Conservation (phyloP, 2,329 filamentous ascomycete genomes). For the Thermothelomyces thermophilus region DNA sequence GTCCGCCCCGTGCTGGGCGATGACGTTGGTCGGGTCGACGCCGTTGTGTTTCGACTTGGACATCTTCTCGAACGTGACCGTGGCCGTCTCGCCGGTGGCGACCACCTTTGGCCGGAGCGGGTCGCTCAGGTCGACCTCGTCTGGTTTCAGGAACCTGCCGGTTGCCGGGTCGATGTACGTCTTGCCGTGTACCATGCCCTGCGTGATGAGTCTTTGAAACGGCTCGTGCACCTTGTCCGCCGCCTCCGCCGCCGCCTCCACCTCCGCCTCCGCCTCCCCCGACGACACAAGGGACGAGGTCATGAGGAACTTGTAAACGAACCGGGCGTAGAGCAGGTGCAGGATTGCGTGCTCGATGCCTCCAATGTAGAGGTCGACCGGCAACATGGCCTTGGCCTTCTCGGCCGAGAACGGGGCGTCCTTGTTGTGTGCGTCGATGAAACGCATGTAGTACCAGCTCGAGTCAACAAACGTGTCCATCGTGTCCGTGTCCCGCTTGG, state of each 20-base stretch:
- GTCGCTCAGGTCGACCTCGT: conserved; percentile 61
- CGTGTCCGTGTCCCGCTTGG: conserved; percentile 81
- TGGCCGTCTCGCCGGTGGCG: conserved; percentile 51
- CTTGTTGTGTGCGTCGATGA: conserved; percentile 62
- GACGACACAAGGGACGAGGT: conserved; percentile 46
- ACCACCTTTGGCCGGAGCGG: conserved; percentile 53
- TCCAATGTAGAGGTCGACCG: conserved; percentile 83
- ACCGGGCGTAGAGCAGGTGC: conserved; percentile 81
- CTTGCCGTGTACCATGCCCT: conserved; percentile 89
- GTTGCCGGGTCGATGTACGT: conserved; percentile 70
- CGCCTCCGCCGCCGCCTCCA: conserved; percentile 29
- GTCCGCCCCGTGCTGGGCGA: conserved; percentile 72
- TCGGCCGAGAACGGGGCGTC: conserved; percentile 55
- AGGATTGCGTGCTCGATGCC: conserved; percentile 88
- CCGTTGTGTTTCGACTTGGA: conserved; percentile 93
- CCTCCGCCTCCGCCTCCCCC: conserved; percentile 30
- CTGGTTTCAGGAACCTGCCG: conserved; percentile 68
- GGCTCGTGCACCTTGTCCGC: conserved; percentile 54
- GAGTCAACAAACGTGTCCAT: conserved; percentile 97
- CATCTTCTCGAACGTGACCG: conserved; percentile 80
- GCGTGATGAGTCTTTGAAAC: conserved; percentile 74
- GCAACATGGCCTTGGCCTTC: conserved; percentile 51
- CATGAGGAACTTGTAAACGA: conserved; percentile 81
- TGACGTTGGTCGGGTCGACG: conserved; percentile 70
- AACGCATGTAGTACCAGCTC: conserved; percentile 87